Base-by-base conservation (phyloP, 495 filamentous ascomycete species). In the Aeminium ludgeri region DNA sequence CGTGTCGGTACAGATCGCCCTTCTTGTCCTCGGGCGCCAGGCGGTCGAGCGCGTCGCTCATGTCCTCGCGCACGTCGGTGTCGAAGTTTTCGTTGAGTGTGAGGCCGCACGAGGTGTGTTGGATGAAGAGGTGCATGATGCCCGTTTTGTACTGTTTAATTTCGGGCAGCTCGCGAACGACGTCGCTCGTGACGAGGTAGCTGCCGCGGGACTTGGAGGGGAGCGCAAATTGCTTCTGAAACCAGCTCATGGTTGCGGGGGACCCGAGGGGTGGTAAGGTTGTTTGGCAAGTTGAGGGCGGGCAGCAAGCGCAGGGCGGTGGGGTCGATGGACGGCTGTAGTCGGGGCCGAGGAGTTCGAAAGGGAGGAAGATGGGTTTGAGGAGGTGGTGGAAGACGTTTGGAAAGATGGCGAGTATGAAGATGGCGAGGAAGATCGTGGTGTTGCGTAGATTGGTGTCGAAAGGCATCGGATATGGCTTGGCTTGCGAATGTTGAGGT, bases 51-150 rank as follows among this genome's bases (percentile, higher is more conserved):
- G 86, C 80, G 65, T 96, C 87, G 49, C 72, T 81, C 91, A 97
- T 95, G 54, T 93, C 86, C 1, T 65, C 69, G 23, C 83, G 42
- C 10, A 86, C 80, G 58, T 82, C 81, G 13, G 65, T 61, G 51
- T 91, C 85, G 76, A 69, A 97, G 62, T 96, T 96, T 72, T 97
- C 89, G 59, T 97, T 94, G 47, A 94, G 59, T 40, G 71, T 78
- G 38, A 94, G 65, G 30, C 78, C 86, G 61, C 81, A 86, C 56
- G 73, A 80, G 18, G 86, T 94, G 63, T 94, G 86, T 62, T 94
- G 83, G 33, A 92, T 64, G 60, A 94, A 94, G 34, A 94, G 67
- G 53, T 92, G 75, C 44, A 96, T 64, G 43, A 96, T 64, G 25
- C 89, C 89, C 46, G 86, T 67, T 57, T 84, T 85, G 70, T 92